Conservation (phyloP, 2,329 filamentous ascomycete species). For the Didymella exigua region DNA sequence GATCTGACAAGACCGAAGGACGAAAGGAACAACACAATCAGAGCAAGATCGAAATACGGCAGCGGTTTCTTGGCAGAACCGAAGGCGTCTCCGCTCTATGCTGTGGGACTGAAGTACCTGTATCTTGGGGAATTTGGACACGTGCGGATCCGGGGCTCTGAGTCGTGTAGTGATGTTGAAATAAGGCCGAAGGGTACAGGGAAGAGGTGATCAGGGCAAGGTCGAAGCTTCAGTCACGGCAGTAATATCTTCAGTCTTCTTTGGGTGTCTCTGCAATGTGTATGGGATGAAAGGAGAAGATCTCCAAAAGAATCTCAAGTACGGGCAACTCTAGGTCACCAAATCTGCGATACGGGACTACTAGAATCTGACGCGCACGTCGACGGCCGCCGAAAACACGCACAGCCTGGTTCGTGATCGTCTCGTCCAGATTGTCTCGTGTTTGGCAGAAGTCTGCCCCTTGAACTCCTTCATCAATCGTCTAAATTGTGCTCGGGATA, state of each 20-base stretch:
- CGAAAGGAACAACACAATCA: background rate
- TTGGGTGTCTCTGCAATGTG: no score
- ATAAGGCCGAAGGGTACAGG: no score
- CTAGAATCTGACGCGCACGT: background rate
- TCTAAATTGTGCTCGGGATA: background rate
- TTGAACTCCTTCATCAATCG: background rate
- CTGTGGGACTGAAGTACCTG: background rate
- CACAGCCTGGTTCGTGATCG: background rate
- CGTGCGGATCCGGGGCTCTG: no score
- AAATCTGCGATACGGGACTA: background rate
- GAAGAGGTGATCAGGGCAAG: no score
- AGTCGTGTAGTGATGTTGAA: no score
- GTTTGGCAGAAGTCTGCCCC: background rate
- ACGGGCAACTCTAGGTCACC: no score
- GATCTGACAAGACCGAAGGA: background rate
- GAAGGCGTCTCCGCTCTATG: background rate
- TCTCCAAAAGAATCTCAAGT: no score
- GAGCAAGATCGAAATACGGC: background rate
- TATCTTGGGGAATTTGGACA: no score
- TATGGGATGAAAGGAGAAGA: no score
- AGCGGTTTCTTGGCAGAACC: no score
- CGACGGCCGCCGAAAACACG: background rate
- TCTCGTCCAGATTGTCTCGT: background rate
- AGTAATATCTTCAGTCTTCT: no score
- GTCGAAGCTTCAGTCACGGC: no score